phyloP scores from a whole-genome alignment of 768 basidiomycete genomes.

The Collybiopsis luxurians region DNA sequence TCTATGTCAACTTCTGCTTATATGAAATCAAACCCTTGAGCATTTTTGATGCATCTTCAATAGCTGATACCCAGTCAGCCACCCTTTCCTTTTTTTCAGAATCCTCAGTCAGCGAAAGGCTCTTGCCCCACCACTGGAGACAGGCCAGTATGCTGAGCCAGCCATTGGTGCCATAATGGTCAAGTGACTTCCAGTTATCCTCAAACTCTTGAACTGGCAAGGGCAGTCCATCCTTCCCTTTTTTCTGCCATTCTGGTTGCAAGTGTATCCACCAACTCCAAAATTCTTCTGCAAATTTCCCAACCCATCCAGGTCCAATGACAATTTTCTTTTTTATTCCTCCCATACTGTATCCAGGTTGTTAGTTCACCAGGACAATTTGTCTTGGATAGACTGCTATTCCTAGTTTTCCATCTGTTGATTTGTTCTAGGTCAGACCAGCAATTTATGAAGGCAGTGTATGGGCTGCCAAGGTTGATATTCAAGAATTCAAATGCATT shows the following conservation, averaged over 20 bases:
- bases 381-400: background rate
- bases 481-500: background rate
- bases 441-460: background rate
- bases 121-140: background rate
- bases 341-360: background rate
- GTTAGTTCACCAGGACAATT: background rate
- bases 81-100: background rate
- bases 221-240: background rate
- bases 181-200: background rate
- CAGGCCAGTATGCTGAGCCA: background rate
- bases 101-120: background rate
- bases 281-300: background rate
- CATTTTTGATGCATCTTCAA: background rate
- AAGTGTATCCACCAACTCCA: background rate
- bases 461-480: background rate
- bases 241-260: background rate
- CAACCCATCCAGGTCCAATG: background rate
- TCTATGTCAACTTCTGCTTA: too few species aligned
- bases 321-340: background rate
- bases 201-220: background rate
- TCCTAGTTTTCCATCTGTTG: background rate
- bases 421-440: background rate
- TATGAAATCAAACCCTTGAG: background rate
- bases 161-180: background rate
- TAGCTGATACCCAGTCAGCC: background rate